Evolutionary conservation across 2,329 filamentous ascomycete genomes (phyloP).

Genomic region (Lasiodiplodia sp.): DNA sequence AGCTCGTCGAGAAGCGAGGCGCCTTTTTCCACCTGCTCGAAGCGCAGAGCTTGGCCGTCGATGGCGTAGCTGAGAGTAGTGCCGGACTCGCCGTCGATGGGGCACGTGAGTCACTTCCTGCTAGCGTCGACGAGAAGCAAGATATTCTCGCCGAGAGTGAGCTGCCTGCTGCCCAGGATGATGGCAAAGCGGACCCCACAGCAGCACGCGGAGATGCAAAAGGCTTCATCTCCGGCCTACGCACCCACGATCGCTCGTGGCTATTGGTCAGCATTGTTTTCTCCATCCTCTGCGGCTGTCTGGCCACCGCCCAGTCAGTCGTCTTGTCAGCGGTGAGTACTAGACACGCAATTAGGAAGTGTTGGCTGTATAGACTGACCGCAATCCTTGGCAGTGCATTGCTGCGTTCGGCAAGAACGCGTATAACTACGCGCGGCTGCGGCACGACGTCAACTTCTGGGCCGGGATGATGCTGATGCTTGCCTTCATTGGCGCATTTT

Average conservation of each 20-base stretch:
- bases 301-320: constrained; percentile 77
- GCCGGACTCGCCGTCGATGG: not conserved
- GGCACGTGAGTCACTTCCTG: not conserved
- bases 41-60: constrained; percentile 69
- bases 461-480: constrained; percentile 30
- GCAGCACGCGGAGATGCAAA: not conserved
- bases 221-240: not conserved
- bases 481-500: constrained; percentile 2
- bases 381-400: not conserved
- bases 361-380: not conserved
- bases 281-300: constrained; percentile 78
- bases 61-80: not conserved
- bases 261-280: constrained; percentile 70
- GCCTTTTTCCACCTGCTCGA: constrained; percentile 88
- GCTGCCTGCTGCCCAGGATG: not conserved
- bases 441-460: constrained; percentile 27
- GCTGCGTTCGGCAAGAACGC: constrained; percentile 20
- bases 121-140: not conserved
- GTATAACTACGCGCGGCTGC: not conserved
- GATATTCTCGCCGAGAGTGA: not conserved
- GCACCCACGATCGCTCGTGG: not conserved
- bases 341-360: not conserved
- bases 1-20: constrained; percentile 72
- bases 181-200: too few species aligned
- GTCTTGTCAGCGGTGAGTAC: constrained; percentile 12